These are phyloP conservation scores for Elongisporangium undulatum DNA, from an alignment of 352 stramenopile genomes.

Conservation along the genomic window DNA sequence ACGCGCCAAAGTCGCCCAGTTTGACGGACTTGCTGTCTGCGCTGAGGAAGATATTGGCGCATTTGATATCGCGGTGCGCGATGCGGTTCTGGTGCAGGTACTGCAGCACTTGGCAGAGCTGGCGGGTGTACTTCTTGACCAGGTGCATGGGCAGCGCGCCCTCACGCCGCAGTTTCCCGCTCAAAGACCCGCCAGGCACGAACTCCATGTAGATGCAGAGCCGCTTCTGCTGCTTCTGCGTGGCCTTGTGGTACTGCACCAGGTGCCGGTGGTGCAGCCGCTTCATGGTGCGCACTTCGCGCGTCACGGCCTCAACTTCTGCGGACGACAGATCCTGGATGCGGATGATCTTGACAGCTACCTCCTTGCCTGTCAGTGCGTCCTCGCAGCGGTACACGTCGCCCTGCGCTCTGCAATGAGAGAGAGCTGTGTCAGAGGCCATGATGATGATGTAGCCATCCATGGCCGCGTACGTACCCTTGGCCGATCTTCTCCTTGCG, in stretches of 20 bases:
- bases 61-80: slow-evolving; percentile 87
- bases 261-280: slow-evolving; percentile 46
- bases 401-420: slow-evolving; percentile 36
- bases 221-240: slow-evolving; percentile 48
- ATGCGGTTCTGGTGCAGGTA: slow-evolving; percentile 88
- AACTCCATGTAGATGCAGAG: slow-evolving; percentile 88
- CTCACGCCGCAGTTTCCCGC: slow-evolving; percentile 39
- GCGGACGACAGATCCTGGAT: slow-evolving; percentile 41
- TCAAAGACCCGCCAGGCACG: slow-evolving; percentile 76
- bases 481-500: slow-evolving; percentile 83
- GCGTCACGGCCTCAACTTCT: slow-evolving; percentile 56
- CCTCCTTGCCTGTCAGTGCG: slow-evolving; percentile 34
- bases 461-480: slow-evolving; percentile 25
- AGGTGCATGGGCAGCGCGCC: slow-evolving; percentile 37
- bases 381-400: slow-evolving; percentile 73
- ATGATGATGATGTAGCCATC: not conserved
- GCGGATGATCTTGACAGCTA: slow-evolving; percentile 69
- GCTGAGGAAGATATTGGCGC: slow-evolving; percentile 77
- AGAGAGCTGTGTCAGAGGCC: slow-evolving; percentile 3
- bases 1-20: slow-evolving; percentile 73
- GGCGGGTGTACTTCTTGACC: slow-evolving; percentile 62
- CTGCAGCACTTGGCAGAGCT: slow-evolving; percentile 78
- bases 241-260: slow-evolving; percentile 61
- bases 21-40: slow-evolving; percentile 39
- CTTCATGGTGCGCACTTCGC: slow-evolving; percentile 69